A percentile compares a stretch with the other conserved stretches of the same genome.
These are phyloP conservation scores for Bruguiera parviflora DNA, from an alignment of 345 rosid genomes.

Conservation along the genomic window DNA sequence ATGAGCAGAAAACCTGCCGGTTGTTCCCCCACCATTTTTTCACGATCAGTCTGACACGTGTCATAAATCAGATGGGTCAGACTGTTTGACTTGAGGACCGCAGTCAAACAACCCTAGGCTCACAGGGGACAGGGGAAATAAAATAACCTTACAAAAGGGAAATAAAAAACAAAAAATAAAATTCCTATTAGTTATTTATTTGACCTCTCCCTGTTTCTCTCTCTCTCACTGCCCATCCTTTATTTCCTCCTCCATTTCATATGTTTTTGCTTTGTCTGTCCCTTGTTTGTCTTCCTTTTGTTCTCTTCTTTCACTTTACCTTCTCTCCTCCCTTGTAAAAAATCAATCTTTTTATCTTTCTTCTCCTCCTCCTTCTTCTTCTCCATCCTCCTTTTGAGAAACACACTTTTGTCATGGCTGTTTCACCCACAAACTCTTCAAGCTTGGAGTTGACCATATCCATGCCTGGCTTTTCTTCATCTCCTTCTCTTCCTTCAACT, in stretches of 20 bases:
- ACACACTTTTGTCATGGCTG: slow-evolving; percentile 37
- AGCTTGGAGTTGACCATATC: slow-evolving; percentile 83
- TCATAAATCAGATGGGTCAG: slow-evolving; percentile 39
- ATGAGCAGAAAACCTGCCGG: slow-evolving; percentile 50
- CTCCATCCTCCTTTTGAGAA: neutral
- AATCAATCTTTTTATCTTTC: neutral
- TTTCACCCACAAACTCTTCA: slow-evolving; percentile 51
- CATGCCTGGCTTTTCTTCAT: slow-evolving; percentile 69
- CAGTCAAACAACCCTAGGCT: slow-evolving; percentile 42
- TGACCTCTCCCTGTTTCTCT: slow-evolving; percentile 5
- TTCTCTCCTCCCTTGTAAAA: slow-evolving; percentile 21
- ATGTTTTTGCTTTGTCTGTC: slow-evolving; percentile 16
- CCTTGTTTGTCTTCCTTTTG: slow-evolving; percentile 10
- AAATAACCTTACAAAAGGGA: neutral
- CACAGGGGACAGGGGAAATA: neutral
- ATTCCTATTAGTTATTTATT: slow-evolving; percentile 23
- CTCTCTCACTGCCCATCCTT: slow-evolving; percentile 5
- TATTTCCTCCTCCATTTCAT: slow-evolving; percentile 24
- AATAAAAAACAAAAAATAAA: neutral
- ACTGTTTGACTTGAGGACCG: slow-evolving; percentile 43
- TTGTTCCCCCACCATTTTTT: slow-evolving; percentile 46
- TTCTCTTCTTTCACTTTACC: slow-evolving; percentile 12
- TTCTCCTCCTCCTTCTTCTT: slow-evolving; percentile 20
- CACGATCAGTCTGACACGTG: slow-evolving; percentile 48
- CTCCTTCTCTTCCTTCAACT: slow-evolving; percentile 48